Evolutionary conservation across 208 protist species (phyloP).

Genomic region (Naegleria fowleri): DNA sequence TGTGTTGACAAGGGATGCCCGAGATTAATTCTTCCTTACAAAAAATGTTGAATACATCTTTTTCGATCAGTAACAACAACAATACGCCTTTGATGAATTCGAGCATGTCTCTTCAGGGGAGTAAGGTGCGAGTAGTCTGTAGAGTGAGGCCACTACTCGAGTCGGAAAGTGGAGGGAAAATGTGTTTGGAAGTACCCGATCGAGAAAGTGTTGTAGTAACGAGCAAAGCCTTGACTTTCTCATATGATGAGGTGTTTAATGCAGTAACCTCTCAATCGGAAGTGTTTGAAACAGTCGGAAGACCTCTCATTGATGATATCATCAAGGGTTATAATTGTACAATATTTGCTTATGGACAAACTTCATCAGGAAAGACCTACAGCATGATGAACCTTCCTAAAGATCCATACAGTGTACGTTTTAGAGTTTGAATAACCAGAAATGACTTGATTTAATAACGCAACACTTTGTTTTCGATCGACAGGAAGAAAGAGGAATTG

Average conservation of each 20-base stretch:
- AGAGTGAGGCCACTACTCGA: neutral
- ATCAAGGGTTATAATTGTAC: slow-evolving; percentile 17
- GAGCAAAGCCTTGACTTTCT: slow-evolving; percentile 38
- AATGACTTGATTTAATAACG: too few relatives aligned
- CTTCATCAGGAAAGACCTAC: slow-evolving; percentile 42
- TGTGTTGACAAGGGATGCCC: too few relatives aligned
- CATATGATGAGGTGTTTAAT: slow-evolving; percentile 52
- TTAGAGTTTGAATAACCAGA: slow-evolving; percentile 61
- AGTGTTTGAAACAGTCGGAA: slow-evolving; percentile 65
- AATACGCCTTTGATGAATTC: neutral
- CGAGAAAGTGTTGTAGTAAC: neutral
- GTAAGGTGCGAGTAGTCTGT: neutral
- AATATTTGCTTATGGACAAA: slow-evolving; percentile 24
- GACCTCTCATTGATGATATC: slow-evolving; percentile 67
- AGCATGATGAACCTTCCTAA: slow-evolving; percentile 50
- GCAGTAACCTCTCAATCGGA: slow-evolving; percentile 62
- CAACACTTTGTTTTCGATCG: neutral
- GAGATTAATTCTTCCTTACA: too few relatives aligned
- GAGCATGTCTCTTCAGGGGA: neutral
- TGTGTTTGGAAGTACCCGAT: neutral
- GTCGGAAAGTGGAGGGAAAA: neutral
- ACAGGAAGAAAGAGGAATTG: slow-evolving; percentile 30
- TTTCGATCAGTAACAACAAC: neutral
- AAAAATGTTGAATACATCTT: too few relatives aligned
- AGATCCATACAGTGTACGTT: slow-evolving; percentile 32